phyloP scores from a whole-genome alignment of 2,329 filamentous ascomycete genomes.

The Aspergillus cejpii region DNA sequence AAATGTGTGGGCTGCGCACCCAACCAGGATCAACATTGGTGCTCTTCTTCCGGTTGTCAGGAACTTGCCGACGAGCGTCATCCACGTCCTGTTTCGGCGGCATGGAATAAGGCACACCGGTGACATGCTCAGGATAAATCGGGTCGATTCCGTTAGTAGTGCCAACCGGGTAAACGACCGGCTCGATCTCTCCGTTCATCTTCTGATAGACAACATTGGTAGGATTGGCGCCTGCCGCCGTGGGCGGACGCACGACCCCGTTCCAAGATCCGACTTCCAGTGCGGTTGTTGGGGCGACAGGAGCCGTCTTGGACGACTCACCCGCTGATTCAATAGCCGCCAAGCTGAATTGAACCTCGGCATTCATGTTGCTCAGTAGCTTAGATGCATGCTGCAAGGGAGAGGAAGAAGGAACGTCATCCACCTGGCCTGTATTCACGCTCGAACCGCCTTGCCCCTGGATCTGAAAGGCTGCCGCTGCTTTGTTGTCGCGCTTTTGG shows the following conservation, averaged over 20 bases:
- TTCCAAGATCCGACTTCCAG: conserved; percentile 47
- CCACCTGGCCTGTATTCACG: conserved; percentile 45
- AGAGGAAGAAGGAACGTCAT: conserved; percentile 60
- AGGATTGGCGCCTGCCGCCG: conserved; percentile 44
- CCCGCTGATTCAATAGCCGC: conserved; percentile 60
- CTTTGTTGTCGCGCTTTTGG: conserved; percentile 55
- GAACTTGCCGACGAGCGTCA: conserved; percentile 43
- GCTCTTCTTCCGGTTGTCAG: conserved; percentile 55
- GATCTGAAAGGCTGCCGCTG: conserved; percentile 35
- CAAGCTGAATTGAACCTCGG: conserved; percentile 58
- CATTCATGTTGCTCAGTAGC: conserved; percentile 58
- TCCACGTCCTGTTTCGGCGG: conserved; percentile 57
- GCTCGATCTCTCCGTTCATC: conserved; percentile 54
- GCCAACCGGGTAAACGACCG: conserved; percentile 83
- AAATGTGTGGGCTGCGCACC: conserved; percentile 65
- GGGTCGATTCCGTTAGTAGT: conserved; percentile 89
- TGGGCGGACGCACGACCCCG: conserved; percentile 38
- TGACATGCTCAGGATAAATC: conserved; percentile 87
- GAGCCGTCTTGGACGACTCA: conserved; percentile 51
- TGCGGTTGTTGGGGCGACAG: conserved; percentile 52
- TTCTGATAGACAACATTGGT: conserved; percentile 45
- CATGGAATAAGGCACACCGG: conserved; percentile 83
- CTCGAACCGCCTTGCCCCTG: conserved; percentile 37
- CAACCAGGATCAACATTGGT: conserved; percentile 57
- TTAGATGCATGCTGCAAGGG: conserved; percentile 63